A percentile compares a stretch with the other conserved stretches of the same genome.
These are phyloP conservation scores for Aspergillus avenaceus DNA, from an alignment of 495 filamentous ascomycete species.

Conservation along the genomic window DNA sequence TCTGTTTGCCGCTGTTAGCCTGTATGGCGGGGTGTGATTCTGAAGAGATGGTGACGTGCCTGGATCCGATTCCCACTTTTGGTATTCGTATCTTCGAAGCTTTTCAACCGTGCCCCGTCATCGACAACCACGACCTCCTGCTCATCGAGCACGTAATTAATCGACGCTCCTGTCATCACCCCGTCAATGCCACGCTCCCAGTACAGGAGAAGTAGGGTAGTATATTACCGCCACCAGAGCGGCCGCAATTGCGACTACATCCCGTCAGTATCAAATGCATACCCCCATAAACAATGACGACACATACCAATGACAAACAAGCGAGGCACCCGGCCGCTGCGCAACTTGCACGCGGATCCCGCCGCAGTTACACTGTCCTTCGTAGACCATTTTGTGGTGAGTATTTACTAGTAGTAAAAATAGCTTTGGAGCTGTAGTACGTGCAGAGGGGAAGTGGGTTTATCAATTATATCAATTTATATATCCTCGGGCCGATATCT, in stretches of 20 bases:
- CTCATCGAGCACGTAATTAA: background rate
- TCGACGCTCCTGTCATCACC: background rate
- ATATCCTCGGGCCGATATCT: too few species aligned
- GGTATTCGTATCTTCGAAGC: background rate
- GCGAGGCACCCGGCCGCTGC: background rate
- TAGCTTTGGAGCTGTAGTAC: too few species aligned
- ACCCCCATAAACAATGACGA: too few species aligned
- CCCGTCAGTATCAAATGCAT: too few species aligned
- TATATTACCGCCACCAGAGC: constrained; percentile 1
- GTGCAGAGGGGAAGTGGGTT: too few species aligned
- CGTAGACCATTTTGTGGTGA: background rate
- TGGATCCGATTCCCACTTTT: background rate
- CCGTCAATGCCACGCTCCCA: background rate
- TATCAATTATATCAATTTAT: too few species aligned
- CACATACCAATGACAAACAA: constrained; percentile 2
- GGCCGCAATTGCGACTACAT: background rate
- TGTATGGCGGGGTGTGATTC: background rate
- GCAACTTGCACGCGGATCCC: background rate
- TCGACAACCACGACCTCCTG: background rate
- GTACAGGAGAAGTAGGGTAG: background rate
- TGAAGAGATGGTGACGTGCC: background rate
- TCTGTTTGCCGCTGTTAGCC: background rate
- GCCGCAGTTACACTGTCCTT: constrained; percentile 2
- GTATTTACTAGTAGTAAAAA: background rate
- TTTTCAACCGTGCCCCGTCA: background rate